A percentile compares a stretch with the other conserved stretches of the same genome.
Conservation (phyloP, 345 rosid genomes). For the Eucalyptus melliodora region DNA sequence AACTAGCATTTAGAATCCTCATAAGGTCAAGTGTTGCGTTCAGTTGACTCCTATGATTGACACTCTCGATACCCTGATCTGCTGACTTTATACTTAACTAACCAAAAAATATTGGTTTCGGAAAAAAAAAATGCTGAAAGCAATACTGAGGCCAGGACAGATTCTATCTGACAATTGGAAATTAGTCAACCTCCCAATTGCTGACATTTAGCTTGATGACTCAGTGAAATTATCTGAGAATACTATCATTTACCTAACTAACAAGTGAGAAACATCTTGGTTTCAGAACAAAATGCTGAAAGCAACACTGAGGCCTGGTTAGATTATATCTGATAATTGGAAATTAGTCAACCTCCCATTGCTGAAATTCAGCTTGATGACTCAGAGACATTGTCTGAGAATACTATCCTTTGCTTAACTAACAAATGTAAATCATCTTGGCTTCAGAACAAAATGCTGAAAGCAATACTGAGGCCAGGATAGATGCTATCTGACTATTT, state of each 20-base stretch:
- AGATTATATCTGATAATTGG: neutral
- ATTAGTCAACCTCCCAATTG: too few relatives aligned
- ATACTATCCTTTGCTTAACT: neutral
- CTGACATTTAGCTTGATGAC: too few relatives aligned
- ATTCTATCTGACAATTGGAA: too few relatives aligned
- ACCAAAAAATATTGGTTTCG: neutral
- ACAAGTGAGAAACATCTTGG: too few relatives aligned
- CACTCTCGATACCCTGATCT: neutral
- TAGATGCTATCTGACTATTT: neutral
- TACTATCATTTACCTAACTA: too few relatives aligned
- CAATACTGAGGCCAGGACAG: too few relatives aligned
- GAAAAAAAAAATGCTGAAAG: too few relatives aligned
- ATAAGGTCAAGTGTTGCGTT: neutral
- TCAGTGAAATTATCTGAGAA: too few relatives aligned
- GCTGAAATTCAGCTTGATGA: neutral
- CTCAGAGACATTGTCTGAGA: neutral
- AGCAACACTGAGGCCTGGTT: neutral
- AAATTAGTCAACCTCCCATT: neutral
- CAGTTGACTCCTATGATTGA: neutral
- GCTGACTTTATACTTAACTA: neutral
- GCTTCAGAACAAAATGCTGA: neutral
- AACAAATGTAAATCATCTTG: neutral
- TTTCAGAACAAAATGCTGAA: too few relatives aligned
- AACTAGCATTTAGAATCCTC: neutral
- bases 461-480: neutral